Conservation (phyloP, 495 filamentous ascomycete species). For the Neurospora discreta region DNA sequence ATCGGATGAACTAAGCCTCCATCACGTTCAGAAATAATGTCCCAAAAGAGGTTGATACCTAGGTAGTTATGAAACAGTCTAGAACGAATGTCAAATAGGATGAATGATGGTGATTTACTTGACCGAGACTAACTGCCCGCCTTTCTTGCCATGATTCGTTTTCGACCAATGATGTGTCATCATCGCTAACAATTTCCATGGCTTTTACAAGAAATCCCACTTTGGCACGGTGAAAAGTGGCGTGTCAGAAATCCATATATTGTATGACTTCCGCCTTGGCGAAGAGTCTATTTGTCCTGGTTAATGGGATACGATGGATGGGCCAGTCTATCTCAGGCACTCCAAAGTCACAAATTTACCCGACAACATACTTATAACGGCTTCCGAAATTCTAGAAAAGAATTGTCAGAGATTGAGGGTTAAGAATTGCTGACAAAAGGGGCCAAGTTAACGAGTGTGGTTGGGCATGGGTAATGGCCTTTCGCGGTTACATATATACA, state of each 20-base stretch:
- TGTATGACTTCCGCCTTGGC: neutral
- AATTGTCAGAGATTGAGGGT: neutral
- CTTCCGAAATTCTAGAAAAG: neutral
- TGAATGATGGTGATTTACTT: neutral
- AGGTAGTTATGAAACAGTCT: neutral
- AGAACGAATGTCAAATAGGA: neutral
- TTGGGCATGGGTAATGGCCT: neutral
- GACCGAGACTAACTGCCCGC: neutral
- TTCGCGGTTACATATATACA: neutral
- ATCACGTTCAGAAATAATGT: neutral
- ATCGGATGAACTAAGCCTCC: neutral
- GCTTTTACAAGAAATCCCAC: neutral
- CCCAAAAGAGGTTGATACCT: neutral
- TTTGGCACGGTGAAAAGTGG: fast-evolving
- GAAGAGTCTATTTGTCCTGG: neutral
- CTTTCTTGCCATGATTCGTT: neutral
- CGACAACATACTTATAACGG: fast-evolving
- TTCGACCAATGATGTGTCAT: neutral
- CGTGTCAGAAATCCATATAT: fast-evolving
- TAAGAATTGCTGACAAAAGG: neutral
- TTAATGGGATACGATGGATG: neutral
- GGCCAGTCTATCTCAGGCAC: neutral
- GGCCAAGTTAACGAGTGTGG: neutral
- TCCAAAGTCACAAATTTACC: neutral
- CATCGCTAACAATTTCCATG: neutral